Base-by-base conservation (phyloP, 768 basidiomycete species). In the Boletus reticulatus region DNA sequence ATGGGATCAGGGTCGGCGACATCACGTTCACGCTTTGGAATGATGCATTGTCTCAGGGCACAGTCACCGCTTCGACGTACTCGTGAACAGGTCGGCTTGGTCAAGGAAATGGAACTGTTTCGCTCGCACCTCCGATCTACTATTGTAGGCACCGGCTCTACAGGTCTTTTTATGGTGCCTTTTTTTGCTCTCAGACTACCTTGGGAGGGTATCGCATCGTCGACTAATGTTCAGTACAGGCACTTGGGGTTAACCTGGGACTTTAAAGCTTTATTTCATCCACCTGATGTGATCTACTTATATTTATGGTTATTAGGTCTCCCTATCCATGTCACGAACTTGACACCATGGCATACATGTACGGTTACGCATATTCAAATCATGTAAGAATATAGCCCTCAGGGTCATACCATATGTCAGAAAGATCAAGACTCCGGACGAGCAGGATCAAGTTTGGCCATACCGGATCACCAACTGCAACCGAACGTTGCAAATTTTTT, bases 1-100 rank as follows among this genome's bases (percentile, higher is more conserved):
- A 58, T 13, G 42, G 53, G 47, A 53, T 66, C 13, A 57, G 45
- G 19, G 60, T 66, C 41, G 65, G 65, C 36, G 55, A 66, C 37
- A 60, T 66, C 54, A 68, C 48, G n/a, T 66, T 66, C 41, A 20
- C 58, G 34, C 50, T 68, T 19, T 50, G 42, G 29, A 34, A 27
- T 24, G 57, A 51, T 17, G 4, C 17, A 19, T 51, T 45, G 34
- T 57, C 48, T 0, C 41, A 42, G 19, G 46, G 14, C 16, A 48
- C 38, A 22, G 39, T 10, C 19, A 50, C 41, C 27, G 44, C 46
- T 22, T 46, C 49, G 32, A 11, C 34, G 2, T 43, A 48, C 43
- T n/a, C 48, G 9, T 39, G 38, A 34, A 60, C 2, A 39, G 34
- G 17, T 27, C 7, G 13, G 34, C 38, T 36, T 36, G 34, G 34